These are phyloP conservation scores for Magnolia sinica DNA, from an alignment of 164 flowering plant genomes.

Conservation along the genomic window DNA sequence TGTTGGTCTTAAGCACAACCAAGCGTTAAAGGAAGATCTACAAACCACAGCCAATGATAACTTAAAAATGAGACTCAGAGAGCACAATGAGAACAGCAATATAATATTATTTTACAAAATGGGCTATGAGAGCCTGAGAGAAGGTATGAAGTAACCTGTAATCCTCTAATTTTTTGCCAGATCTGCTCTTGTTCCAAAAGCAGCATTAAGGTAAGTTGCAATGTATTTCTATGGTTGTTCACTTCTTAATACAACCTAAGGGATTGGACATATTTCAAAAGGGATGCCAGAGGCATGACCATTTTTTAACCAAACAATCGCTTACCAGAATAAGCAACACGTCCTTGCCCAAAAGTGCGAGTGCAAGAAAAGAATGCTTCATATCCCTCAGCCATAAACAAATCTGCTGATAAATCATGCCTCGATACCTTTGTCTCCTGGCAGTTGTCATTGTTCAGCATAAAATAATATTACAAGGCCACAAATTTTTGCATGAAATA, in stretches of 20 bases:
- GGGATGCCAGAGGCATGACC: not conserved
- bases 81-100: not conserved
- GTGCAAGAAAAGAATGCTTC: constrained; percentile 96
- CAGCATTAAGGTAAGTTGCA: not conserved
- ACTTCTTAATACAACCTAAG: not conserved
- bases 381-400: constrained; percentile 83
- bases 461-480: not conserved
- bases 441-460: not conserved
- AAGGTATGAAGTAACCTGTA: not conserved
- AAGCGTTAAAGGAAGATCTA: not conserved
- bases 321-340: constrained; percentile 82
- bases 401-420: constrained; percentile 82
- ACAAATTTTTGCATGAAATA: too few relatives aligned
- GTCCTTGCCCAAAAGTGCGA: constrained; percentile 65
- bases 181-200: too few relatives aligned
- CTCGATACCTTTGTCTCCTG: constrained; percentile 83
- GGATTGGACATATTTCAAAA: not conserved
- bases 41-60: not conserved
- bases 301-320: not conserved
- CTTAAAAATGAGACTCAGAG: not conserved
- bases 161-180: not conserved
- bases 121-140: not conserved
- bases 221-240: not conserved
- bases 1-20: not conserved
- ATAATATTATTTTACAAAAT: too few relatives aligned